phyloP scores from a whole-genome alignment of 2,329 filamentous ascomycete genomes.

The Camptophora hylomeconis region DNA sequence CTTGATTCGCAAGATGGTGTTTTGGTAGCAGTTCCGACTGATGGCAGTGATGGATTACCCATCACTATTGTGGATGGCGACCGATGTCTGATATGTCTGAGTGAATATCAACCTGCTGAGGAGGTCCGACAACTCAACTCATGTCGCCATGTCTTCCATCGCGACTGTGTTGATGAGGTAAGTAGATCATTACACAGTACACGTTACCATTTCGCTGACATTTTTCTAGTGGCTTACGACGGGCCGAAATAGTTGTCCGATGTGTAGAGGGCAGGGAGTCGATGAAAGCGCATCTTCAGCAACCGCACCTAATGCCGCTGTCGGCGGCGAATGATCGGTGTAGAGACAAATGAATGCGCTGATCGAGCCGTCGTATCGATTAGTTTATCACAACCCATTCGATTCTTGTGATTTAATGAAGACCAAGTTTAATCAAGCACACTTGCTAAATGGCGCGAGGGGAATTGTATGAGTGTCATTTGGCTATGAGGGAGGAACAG shows the following conservation, averaged over 20 bases:
- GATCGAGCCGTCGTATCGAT: no score
- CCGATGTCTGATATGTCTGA: constrained; percentile 53
- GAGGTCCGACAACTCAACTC: constrained; percentile 47
- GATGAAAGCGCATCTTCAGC: constrained; percentile 25
- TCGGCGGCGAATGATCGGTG: no score
- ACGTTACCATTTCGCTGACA: constrained; percentile 20
- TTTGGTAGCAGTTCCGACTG: constrained; percentile 35
- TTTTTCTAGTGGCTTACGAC: constrained; percentile 50
- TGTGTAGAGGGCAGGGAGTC: constrained; percentile 47
- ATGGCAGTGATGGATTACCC: constrained; percentile 23
- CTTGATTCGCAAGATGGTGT: constrained; percentile 32
- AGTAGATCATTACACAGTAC: constrained; percentile 16
- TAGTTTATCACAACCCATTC: no score
- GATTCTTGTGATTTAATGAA: no score
- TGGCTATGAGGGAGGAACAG: no score
- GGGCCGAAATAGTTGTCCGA: constrained; percentile 50
- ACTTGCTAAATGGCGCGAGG: no score
- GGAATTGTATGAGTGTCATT: no score
- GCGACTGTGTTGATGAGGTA: constrained; percentile 58
- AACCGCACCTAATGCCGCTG: not conserved
- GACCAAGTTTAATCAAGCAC: no score
- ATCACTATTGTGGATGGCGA: constrained; percentile 30
- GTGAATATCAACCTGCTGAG: constrained; percentile 50
- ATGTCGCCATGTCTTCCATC: constrained; percentile 55
- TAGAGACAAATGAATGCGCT: no score